Base-by-base conservation (phyloP, 331 rosid genomes). In the Quercus lobata region DNA sequence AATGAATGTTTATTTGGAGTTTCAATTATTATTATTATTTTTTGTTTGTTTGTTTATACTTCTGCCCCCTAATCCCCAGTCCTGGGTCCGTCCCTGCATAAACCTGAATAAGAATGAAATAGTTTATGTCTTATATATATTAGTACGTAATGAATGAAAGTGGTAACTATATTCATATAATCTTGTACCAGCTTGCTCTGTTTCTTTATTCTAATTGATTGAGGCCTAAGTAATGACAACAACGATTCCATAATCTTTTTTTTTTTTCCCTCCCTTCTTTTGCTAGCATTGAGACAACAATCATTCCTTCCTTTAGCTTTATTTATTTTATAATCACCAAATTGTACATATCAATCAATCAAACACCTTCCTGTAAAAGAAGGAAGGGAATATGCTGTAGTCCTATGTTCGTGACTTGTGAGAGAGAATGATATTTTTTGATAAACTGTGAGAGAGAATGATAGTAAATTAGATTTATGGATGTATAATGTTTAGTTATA, bases 191-290 rank as follows among this genome's bases (percentile, higher is more conserved):
- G 17, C 55, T 49, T 70, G 34, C 24, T 75, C 27, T 11, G 8
- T 32, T 69, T 44, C 41, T 57, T 44, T 71, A 12, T 76, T 70
- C 52, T 37, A 19, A 65, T 77, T 82, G 69, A 78, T 78, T 73
- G 80, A 46, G 60, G 12, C 69, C 72, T 68, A 58, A 63, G 52
- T 44, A 60, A 73, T 66, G 82, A 81, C 79, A 82, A 66, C 76
- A 57, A 73, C 52, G 79, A 78, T 41, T 12, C 75, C 65, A 72
- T 72, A 54, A 71, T 71, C 72, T 7, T 37, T 12, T 27, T 10
- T 5, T 5, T 80, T 56, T 49, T 14, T 3, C 4, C 2, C 17
- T 49, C 17, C 17, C 17, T 49, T 49, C 18, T 49, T 49, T 49
- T 49, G 55, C 56, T 19, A 25, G 79, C 77, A 22, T 63, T 62